Evolutionary conservation across 2,329 filamentous ascomycete genomes (phyloP).

Genomic region (Cladorrhinum sp.): DNA sequence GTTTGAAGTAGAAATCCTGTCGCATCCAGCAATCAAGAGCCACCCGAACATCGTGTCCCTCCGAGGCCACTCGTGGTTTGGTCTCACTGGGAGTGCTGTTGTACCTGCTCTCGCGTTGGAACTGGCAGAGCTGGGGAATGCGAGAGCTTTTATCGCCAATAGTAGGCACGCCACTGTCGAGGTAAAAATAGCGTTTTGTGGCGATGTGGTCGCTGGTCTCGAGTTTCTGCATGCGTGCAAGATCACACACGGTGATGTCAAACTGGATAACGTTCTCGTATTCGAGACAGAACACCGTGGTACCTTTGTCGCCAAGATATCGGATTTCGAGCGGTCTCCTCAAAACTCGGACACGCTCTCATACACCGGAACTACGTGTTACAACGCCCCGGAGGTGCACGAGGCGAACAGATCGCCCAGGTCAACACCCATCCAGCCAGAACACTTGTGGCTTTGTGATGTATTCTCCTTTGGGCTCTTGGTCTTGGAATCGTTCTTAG

Average conservation of each 20-base stretch:
- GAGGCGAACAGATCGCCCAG: no score
- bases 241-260: slow-evolving; percentile 2
- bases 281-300: background rate
- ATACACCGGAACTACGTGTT: no score
- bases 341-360: background rate
- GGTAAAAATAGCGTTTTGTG: background rate
- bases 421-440: no score
- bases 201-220: background rate
- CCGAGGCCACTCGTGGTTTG: background rate
- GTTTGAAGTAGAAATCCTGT: background rate
- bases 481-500: background rate
- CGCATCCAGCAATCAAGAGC: background rate
- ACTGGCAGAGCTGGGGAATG: background rate
- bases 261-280: background rate
- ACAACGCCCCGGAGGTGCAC: no score
- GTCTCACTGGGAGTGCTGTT: background rate
- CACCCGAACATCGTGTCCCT: background rate
- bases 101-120: background rate
- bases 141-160: background rate
- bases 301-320: background rate
- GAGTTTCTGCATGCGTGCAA: background rate
- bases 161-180: background rate
- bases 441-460: background rate
- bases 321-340: background rate
- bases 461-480: background rate